phyloP scores from a whole-genome alignment of 331 rosid genomes.

The Acacia concinna region DNA sequence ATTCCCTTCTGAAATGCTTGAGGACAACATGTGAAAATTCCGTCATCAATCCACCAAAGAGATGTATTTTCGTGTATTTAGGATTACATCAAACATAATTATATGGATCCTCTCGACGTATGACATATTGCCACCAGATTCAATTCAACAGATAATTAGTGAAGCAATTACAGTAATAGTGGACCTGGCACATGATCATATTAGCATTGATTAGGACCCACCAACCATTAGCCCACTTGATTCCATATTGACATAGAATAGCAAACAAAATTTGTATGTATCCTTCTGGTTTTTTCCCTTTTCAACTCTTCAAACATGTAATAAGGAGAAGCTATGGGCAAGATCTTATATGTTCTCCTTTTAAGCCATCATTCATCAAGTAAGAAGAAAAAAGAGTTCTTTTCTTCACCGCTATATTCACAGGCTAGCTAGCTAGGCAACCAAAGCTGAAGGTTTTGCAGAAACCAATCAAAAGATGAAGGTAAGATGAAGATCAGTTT shows the following conservation, averaged over 20 bases:
- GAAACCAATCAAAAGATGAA: slow-evolving; percentile 61
- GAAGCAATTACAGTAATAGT: background rate
- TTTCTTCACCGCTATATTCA: slow-evolving; percentile 38
- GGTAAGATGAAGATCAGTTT: slow-evolving; percentile 48
- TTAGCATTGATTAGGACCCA: slow-evolving; percentile 9
- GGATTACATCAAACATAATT: background rate
- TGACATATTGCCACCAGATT: background rate
- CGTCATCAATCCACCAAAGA: background rate
- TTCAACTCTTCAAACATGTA: slow-evolving; percentile 38
- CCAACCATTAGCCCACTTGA: slow-evolving; percentile 6
- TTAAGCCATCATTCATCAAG: slow-evolving; percentile 41
- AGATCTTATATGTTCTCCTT: slow-evolving; percentile 43
- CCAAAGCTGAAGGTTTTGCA: slow-evolving; percentile 43
- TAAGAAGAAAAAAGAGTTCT: slow-evolving; percentile 31
- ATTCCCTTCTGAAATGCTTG: slow-evolving; percentile 33
- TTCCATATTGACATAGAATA: slow-evolving; percentile 19
- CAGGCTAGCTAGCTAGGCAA: slow-evolving; percentile 36
- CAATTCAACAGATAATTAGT: background rate
- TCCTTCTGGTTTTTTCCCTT: slow-evolving; percentile 65
- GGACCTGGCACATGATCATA: slow-evolving; percentile 4
- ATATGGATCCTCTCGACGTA: background rate
- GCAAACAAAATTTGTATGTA: slow-evolving; percentile 59
- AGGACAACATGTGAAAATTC: slow-evolving; percentile 37
- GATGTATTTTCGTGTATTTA: background rate
- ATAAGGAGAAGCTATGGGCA: slow-evolving; percentile 32